Conservation (phyloP, 106 monocot genomes). For the Dendrobium catenatum region DNA sequence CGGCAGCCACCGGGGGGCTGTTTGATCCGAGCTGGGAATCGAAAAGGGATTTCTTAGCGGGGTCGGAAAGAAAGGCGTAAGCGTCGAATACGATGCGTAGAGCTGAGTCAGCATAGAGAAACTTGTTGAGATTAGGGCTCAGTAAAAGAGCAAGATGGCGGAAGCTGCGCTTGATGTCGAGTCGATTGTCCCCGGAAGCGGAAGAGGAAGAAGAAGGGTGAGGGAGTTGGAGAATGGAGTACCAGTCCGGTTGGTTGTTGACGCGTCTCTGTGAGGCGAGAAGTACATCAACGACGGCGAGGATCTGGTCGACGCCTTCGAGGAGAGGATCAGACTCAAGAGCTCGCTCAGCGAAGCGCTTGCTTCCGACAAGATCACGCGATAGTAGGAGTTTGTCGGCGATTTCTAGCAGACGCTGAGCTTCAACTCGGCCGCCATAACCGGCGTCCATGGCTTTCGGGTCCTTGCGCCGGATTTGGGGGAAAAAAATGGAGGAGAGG, state of each 20-base stretch:
- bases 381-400: slow-evolving; percentile 22
- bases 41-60: slow-evolving; percentile 34
- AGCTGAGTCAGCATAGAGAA: slow-evolving; percentile 28
- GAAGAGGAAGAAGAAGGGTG: background rate
- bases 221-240: slow-evolving; percentile 22
- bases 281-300: slow-evolving; percentile 25
- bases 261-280: slow-evolving; percentile 12
- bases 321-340: slow-evolving; percentile 44
- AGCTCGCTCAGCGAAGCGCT: slow-evolving; percentile 47
- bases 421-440: slow-evolving; percentile 7
- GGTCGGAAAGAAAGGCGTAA: slow-evolving; percentile 48
- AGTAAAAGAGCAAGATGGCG: slow-evolving; percentile 49
- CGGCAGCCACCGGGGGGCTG: background rate
- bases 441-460: background rate
- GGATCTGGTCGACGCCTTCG: slow-evolving; percentile 24
- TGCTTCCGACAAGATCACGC: slow-evolving; percentile 48
- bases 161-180: slow-evolving; percentile 12
- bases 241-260: slow-evolving; percentile 19
- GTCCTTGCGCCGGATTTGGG: background rate
- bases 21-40: slow-evolving; percentile 19
- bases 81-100: slow-evolving; percentile 36
- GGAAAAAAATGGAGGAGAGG: background rate
- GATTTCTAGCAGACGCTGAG: slow-evolving; percentile 13
- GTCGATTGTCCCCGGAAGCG: background rate
- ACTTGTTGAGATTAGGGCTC: slow-evolving; percentile 23